These are phyloP conservation scores for Ceratocystis huliohia DNA, from an alignment of 2,329 filamentous ascomycete genomes.

Conservation along the genomic window DNA sequence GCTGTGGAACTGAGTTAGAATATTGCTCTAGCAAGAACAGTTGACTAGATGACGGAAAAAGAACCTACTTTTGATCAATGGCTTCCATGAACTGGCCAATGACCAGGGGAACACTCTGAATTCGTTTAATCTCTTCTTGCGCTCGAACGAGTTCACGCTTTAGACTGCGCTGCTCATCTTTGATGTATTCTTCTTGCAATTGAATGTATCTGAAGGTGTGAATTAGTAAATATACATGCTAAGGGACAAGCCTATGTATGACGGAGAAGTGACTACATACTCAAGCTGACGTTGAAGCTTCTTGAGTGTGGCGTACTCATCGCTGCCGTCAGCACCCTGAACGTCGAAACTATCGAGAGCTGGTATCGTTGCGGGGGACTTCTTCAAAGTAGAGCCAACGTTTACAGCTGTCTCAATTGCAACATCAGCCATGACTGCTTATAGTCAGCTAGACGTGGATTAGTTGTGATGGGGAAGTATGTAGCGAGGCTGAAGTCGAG, in stretches of 20 bases:
- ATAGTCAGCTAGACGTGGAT: background rate
- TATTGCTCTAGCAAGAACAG: constrained; percentile 21
- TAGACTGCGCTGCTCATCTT: constrained; percentile 96
- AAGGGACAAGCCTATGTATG: background rate
- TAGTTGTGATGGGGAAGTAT: background rate
- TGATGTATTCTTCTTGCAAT: constrained; percentile 99
- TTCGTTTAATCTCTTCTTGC: constrained; percentile 98
- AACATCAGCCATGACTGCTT: constrained; percentile 64
- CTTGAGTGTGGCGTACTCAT: constrained; percentile 93
- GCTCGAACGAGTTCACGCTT: constrained; percentile 95
- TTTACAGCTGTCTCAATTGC: constrained; percentile 70
- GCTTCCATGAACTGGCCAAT: constrained; percentile 99
- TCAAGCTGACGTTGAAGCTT: constrained; percentile 93
- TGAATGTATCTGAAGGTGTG: constrained; percentile 65
- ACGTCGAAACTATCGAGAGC: constrained; percentile 86
- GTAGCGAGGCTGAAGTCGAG: constrained; percentile 13
- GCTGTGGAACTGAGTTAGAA: constrained; percentile 35
- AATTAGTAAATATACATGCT: background rate
- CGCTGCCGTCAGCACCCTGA: constrained; percentile 62
- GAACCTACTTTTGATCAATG: constrained; percentile 86
- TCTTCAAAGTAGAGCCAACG: constrained; percentile 64
- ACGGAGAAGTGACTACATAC: constrained; percentile 38
- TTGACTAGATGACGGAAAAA: constrained; percentile 2
- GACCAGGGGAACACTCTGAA: constrained; percentile 93
- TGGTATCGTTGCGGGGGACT: constrained; percentile 68